Conservation (phyloP, 1,284 basidiomycete genomes). For the Pholiota adiposa region DNA sequence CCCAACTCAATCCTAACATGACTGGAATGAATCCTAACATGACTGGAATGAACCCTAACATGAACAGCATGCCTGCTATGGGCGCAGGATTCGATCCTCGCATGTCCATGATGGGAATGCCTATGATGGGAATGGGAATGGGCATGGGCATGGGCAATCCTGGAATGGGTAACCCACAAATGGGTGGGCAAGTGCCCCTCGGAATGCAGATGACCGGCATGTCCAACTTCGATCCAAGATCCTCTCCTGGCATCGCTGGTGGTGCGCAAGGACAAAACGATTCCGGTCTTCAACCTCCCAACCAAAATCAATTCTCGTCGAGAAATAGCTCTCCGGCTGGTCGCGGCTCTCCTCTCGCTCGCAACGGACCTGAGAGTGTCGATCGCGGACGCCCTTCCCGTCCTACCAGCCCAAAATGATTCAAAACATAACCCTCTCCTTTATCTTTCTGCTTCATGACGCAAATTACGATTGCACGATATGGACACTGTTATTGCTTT, state of each 20-base stretch:
- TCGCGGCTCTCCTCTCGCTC: constrained; percentile 45
- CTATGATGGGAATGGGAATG: constrained; percentile 51
- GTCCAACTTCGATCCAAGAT: constrained; percentile 57
- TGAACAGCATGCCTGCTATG: constrained; percentile 29
- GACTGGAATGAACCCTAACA: constrained; percentile 20
- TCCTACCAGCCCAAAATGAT: constrained; percentile 41
- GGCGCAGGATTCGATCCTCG: constrained; percentile 49
- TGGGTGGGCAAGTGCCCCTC: constrained; percentile 40
- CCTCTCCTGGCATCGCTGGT: constrained; percentile 41
- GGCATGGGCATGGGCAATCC: constrained; percentile 50
- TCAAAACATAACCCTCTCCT: not conserved
- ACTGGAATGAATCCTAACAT: constrained; percentile 20
- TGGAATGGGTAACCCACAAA: constrained; percentile 47
- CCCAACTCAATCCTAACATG: constrained; percentile 31
- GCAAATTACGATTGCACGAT: constrained; percentile 4
- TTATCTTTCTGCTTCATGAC: constrained; percentile 4
- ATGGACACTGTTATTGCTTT: constrained; percentile 12
- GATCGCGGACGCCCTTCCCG: constrained; percentile 36
- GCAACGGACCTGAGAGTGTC: constrained; percentile 31
- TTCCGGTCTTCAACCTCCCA: constrained; percentile 41
- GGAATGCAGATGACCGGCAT: constrained; percentile 64
- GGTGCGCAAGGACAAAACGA: constrained; percentile 19
- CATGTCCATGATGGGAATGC: constrained; percentile 60
- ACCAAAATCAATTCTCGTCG: constrained; percentile 38
- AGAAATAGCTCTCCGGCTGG: constrained; percentile 45